A percentile compares a stretch with the other conserved stretches of the same genome.
phyloP scores from a whole-genome alignment of 768 basidiomycete genomes.

The Termitomyces sp. region DNA sequence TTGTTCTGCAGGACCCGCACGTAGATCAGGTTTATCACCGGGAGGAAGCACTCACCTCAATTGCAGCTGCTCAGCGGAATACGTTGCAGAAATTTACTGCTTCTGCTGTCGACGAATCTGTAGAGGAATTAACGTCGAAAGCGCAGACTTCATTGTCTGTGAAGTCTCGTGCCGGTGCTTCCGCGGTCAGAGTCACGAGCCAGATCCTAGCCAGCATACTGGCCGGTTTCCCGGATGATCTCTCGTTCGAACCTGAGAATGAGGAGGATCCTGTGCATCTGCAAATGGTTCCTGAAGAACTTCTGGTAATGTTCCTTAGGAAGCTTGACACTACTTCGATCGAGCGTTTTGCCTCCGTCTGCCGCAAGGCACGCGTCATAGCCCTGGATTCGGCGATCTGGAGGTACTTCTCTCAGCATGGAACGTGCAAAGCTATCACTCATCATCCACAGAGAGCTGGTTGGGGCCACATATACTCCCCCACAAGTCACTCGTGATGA shows the following conservation, averaged over 20 bases:
- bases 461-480: conserved; percentile 59
- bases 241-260: conserved; percentile 65
- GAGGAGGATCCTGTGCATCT: conserved; percentile 55
- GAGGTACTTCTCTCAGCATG: conserved; percentile 46
- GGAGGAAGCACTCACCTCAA: conserved; percentile 43
- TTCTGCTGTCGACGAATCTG: conserved; percentile 5
- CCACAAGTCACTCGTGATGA: conserved; percentile 65
- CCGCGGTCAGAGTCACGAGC: conserved; percentile 24
- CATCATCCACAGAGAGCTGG: conserved; percentile 48
- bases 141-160: conserved; percentile 22
- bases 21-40: conserved; percentile 69
- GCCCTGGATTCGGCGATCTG: conserved; percentile 68
- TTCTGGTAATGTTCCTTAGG: conserved; percentile 63
- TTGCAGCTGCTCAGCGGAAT: conserved; percentile 22
- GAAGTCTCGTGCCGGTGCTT: conserved; percentile 16
- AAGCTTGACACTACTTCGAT: conserved; percentile 61
- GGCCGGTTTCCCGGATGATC: conserved; percentile 37
- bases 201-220: conserved; percentile 41
- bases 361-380: conserved; percentile 69
- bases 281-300: conserved; percentile 66
- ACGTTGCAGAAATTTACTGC: conserved; percentile 8
- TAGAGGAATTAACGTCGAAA: conserved; percentile 22
- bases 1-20: conserved; percentile 42
- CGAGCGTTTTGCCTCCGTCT: conserved; percentile 73
- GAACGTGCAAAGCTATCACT: not conserved